A percentile compares a stretch with the other conserved stretches of the same genome.
Evolutionary conservation across 164 flowering plant genomes (phyloP).

Genomic region (Aristolochia contorta): DNA sequence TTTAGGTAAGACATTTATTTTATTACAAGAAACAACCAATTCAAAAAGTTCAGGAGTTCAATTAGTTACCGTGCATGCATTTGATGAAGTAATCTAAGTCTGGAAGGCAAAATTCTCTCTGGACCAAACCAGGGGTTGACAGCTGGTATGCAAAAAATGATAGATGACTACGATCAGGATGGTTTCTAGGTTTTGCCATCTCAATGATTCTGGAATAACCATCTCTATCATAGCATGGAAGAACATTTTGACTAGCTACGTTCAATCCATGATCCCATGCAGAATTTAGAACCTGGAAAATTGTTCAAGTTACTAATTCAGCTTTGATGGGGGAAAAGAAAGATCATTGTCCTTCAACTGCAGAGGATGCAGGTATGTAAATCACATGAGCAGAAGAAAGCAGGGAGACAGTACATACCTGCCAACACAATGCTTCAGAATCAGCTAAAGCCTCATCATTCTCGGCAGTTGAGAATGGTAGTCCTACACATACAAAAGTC

Average conservation of each 20-base stretch:
- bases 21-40: too few species aligned
- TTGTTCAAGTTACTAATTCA: too few species aligned
- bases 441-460: constrained; percentile 51
- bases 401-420: constrained; percentile 27
- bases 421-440: constrained; percentile 75
- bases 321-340: too few species aligned
- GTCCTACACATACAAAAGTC: constrained; percentile 46
- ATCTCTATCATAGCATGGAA: constrained; percentile 53
- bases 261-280: constrained; percentile 65
- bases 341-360: too few species aligned
- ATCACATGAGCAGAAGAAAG: neutral
- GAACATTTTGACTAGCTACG: constrained; percentile 54
- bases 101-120: constrained; percentile 37
- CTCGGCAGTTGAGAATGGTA: constrained; percentile 25
- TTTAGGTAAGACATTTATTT: too few species aligned
- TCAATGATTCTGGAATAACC: constrained; percentile 44
- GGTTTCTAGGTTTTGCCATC: constrained; percentile 60
- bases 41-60: neutral
- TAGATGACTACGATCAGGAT: constrained; percentile 56
- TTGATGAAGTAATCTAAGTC: constrained; percentile 49
- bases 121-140: constrained; percentile 34
- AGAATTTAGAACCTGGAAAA: constrained; percentile 43
- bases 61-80: constrained; percentile 64
- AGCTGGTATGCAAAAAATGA: constrained; percentile 53
- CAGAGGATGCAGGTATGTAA: too few species aligned